A percentile compares a stretch with the other conserved stretches of the same genome.
Conservation (phyloP, 805 yeast species). For the Pichia thaimueangensis region DNA sequence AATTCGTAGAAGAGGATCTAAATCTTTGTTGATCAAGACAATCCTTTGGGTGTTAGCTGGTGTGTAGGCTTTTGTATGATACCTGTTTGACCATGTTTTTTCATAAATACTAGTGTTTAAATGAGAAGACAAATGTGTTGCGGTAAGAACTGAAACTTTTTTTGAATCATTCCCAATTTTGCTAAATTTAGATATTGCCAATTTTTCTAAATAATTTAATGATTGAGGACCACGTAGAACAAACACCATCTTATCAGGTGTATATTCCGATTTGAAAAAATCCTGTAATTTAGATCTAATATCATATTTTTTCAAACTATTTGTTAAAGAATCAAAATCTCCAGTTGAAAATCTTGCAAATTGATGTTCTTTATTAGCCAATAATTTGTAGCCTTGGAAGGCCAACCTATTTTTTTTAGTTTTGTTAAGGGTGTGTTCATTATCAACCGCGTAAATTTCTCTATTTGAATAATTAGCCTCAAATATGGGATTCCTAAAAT, state of each 20-base stretch:
- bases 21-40: conserved; percentile 32
- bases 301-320: conserved; percentile 28
- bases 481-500: conserved; percentile 48
- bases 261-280: conserved; percentile 38
- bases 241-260: conserved; percentile 45
- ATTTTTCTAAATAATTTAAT: conserved; percentile 46
- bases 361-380: conserved; percentile 43
- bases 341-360: conserved; percentile 67
- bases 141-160: neutral
- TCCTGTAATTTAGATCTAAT: conserved; percentile 31
- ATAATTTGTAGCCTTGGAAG: conserved; percentile 51
- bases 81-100: conserved; percentile 19
- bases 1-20: conserved; percentile 36
- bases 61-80: conserved; percentile 23
- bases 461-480: conserved; percentile 33
- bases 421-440: conserved; percentile 58
- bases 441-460: conserved; percentile 57
- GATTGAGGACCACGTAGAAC: conserved; percentile 67
- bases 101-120: conserved; percentile 9
- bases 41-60: conserved; percentile 19
- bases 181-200: conserved; percentile 40
- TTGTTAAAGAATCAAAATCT: conserved; percentile 41
- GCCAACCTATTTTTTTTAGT: conserved; percentile 38
- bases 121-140: neutral
- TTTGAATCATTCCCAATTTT: conserved; percentile 20